Conservation (phyloP, 2,329 filamentous ascomycete genomes). For the Diaporthe vexans region DNA sequence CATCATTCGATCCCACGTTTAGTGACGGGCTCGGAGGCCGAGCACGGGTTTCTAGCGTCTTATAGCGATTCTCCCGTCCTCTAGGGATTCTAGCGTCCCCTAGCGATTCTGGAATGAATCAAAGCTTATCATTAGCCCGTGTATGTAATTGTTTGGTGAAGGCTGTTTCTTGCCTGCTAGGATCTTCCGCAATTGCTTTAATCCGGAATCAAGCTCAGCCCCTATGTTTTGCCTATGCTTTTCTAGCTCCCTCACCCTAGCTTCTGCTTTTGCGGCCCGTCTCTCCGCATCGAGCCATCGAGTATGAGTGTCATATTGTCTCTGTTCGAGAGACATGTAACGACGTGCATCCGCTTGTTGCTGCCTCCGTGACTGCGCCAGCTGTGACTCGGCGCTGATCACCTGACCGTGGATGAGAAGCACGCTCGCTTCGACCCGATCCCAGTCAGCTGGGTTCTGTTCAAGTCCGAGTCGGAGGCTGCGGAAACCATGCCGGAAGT, state of each 20-base stretch:
- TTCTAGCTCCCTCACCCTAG: not conserved
- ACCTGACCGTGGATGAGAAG: no score
- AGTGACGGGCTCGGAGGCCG: not conserved
- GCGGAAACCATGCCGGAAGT: not conserved
- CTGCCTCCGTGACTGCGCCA: not conserved
- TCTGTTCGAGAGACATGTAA: not conserved
- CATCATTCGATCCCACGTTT: not conserved
- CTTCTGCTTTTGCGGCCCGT: not conserved
- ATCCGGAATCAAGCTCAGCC: no score
- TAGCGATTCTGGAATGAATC: not conserved
- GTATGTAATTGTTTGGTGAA: not conserved
- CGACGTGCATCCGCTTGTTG: not conserved
- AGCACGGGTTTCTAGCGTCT: not conserved
- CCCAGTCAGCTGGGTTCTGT: no score
- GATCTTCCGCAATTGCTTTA: no score
- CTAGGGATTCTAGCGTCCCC: not conserved
- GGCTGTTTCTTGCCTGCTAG: not conserved
- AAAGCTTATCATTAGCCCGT: not conserved
- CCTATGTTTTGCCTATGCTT: not conserved
- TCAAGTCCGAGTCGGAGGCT: not conserved
- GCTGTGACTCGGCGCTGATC: not conserved
- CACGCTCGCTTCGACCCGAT: no score
- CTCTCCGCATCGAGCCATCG: not conserved
- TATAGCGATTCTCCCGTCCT: no score
- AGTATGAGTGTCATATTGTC: no score